Percentiles rank a stretch among this genome's conserved stretches.
phyloP scores from a whole-genome alignment of 2,329 filamentous ascomycete species.

The Colletotrichum orchidophilum region DNA sequence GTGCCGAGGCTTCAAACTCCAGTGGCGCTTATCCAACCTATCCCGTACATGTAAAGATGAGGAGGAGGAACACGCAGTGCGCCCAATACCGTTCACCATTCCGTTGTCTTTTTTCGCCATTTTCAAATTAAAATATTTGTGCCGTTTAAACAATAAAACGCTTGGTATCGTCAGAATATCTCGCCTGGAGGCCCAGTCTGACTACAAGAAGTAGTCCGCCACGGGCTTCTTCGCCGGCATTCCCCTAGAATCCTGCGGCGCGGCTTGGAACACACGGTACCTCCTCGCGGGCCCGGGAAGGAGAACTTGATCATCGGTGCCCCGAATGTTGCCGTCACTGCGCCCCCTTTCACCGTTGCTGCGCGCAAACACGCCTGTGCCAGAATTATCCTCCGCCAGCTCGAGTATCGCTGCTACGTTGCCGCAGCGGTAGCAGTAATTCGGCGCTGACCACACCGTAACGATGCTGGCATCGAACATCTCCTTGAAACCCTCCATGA shows the following conservation, averaged over 20 bases:
- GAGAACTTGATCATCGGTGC: conserved; percentile 33
- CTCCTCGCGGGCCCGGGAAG: conserved; percentile 80
- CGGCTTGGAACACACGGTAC: conserved; percentile 96
- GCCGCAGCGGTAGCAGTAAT: conserved; percentile 96
- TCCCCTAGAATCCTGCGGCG: conserved; percentile 92
- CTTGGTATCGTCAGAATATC: conserved; percentile 24
- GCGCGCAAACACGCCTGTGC: conserved; percentile 73
- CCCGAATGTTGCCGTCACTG: conserved; percentile 57
- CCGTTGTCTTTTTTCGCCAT: not conserved
- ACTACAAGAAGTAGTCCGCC: conserved; percentile 90
- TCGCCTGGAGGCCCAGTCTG: not conserved
- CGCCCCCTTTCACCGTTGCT: conserved; percentile 76
- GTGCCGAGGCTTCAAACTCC: conserved; percentile 11
- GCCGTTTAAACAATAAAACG: not conserved
- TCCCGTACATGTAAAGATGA: not conserved
- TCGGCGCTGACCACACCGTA: conserved; percentile 98
- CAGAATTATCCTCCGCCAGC: conserved; percentile 86
- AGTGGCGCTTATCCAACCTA: not conserved
- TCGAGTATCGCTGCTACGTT: conserved; percentile 97
- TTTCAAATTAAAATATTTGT: not conserved
- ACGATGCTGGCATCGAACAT: conserved; percentile 98
- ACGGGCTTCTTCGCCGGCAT: conserved; percentile 99
- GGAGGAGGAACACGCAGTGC: not conserved
- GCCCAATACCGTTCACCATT: conserved; percentile 5
- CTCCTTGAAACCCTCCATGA: conserved; percentile 99